Conservation (phyloP, 2,329 filamentous ascomycete genomes). For the Penicillium sp. region DNA sequence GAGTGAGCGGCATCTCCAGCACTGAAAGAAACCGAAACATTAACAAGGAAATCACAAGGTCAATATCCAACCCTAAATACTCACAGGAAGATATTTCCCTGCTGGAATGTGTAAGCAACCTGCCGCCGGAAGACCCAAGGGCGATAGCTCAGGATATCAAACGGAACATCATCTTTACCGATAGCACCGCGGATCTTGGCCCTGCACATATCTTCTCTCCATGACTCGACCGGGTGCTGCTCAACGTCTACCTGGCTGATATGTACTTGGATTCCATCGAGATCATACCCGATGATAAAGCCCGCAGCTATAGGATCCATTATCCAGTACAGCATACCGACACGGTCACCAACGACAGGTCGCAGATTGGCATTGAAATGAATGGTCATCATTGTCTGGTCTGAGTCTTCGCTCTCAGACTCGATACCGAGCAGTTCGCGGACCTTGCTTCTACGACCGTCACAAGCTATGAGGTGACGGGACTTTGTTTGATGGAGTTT, state of each 20-base stretch:
- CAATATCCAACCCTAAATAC: background rate
- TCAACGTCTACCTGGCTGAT: constrained; percentile 40
- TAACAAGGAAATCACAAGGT: rapidly evolving
- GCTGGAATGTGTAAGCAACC: constrained; percentile 33
- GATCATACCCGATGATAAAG: constrained; percentile 40
- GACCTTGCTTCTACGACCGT: constrained; percentile 29
- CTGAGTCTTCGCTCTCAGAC: constrained; percentile 38
- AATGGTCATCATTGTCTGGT: constrained; percentile 43
- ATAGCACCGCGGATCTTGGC: constrained; percentile 27
- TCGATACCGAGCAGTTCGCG: constrained; percentile 29
- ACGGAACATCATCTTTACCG: constrained; percentile 23
- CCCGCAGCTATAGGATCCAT: constrained; percentile 38
- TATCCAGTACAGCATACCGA: constrained; percentile 42
- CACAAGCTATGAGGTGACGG: constrained; percentile 31
- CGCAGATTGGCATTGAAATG: constrained; percentile 39
- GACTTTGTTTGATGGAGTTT: constrained; percentile 23
- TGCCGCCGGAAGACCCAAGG: constrained; percentile 39
- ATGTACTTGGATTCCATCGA: constrained; percentile 36
- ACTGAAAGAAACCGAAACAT: constrained; percentile 1
- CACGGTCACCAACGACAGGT: constrained; percentile 31
- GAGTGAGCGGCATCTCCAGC: constrained; percentile 51
- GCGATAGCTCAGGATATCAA: constrained; percentile 35
- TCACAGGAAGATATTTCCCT: constrained; percentile 35
- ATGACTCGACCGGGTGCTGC: constrained; percentile 30
- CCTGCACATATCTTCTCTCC: constrained; percentile 31